These are phyloP conservation scores for Glutinoglossum americanum DNA, from an alignment of 495 filamentous ascomycete genomes.

Conservation along the genomic window DNA sequence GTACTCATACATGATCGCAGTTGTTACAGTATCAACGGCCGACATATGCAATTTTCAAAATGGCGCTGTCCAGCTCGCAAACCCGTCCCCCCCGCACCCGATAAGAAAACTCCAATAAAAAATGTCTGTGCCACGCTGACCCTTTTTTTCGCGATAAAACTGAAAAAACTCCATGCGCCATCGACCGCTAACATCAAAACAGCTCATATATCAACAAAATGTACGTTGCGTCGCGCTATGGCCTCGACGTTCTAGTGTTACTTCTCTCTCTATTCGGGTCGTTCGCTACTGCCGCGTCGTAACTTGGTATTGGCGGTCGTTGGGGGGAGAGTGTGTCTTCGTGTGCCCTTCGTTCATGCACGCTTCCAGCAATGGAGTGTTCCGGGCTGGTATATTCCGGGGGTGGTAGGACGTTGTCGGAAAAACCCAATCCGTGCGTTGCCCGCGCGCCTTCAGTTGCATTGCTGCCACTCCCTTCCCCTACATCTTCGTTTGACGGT, in stretches of 20 bases:
- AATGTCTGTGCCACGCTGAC: not conserved
- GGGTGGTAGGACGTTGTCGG: not conserved
- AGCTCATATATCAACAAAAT: not conserved
- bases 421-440: not conserved
- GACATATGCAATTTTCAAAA: too few species aligned
- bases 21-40: too few species aligned
- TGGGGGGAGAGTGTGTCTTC: not conserved
- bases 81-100: too few species aligned
- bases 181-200: not conserved
- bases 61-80: too few species aligned
- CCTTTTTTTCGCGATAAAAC: not conserved
- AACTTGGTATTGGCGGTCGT: constrained; percentile 6
- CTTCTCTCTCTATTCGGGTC: not conserved
- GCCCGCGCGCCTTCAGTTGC: constrained; percentile 16
- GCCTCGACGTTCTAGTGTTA: not conserved
- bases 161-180: not conserved
- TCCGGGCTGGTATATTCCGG: constrained; percentile 6
- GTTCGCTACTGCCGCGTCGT: constrained; percentile 4
- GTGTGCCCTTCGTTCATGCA: not conserved
- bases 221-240: not conserved
- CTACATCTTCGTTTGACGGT: constrained; percentile 47
- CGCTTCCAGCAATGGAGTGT: not conserved
- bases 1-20: too few species aligned
- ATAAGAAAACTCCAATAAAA: not conserved
- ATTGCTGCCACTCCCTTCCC: constrained; percentile 45